Base-by-base conservation (phyloP, 1,284 basidiomycete species). In the Sporisorium graminicola region DNA sequence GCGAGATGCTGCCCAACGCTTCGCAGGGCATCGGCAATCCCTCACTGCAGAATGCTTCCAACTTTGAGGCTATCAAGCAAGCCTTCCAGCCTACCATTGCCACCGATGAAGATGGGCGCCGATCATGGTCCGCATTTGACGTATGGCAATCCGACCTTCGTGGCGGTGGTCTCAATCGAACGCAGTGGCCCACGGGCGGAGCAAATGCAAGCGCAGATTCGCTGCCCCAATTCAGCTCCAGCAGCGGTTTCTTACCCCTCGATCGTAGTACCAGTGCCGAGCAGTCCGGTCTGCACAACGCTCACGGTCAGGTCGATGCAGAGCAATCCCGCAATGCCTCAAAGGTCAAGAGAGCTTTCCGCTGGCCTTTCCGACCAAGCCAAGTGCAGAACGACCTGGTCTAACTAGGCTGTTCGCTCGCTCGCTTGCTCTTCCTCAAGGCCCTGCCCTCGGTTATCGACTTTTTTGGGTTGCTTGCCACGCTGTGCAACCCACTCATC, bases 41-140 rank as follows among this genome's bases (percentile, higher is more conserved):
- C 14, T 64, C 63, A 7, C 16, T 70, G 64, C 73, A 75, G 51
- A 75, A 65, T 20, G 66, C 68, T 1, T 74, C 78, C 50, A 71
- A 78, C 53, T 82, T 76, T 33, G 80, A 82, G 26, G 74, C 76
- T 8, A 72, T 82, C 64, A 72, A 73, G 50, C 69, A 75, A 37
- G 80, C 80, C 13, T 82, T 82, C 57, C 72, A 82, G 53, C 65
- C 79, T 18, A 73, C 65, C 24, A 33, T 64, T 20, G 61, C 71
- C 5, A 65, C 74, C 35, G 79, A 81, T 22, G 79, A 81, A 24
- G 78, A 81, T 24, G 79, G 78, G 8, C 58, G 78, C 40, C 66
- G 75, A 44, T 81, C 79, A 2, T 81, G 79, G 79, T 78, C 74
- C 12, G 78, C 79, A 14, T 81, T 81, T 40, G 79, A 81, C 53